Percentiles rank a stretch among this genome's conserved stretches.
phyloP scores from a whole-genome alignment of 1,139 yeast species.

The Saccharomyces hybrid region DNA sequence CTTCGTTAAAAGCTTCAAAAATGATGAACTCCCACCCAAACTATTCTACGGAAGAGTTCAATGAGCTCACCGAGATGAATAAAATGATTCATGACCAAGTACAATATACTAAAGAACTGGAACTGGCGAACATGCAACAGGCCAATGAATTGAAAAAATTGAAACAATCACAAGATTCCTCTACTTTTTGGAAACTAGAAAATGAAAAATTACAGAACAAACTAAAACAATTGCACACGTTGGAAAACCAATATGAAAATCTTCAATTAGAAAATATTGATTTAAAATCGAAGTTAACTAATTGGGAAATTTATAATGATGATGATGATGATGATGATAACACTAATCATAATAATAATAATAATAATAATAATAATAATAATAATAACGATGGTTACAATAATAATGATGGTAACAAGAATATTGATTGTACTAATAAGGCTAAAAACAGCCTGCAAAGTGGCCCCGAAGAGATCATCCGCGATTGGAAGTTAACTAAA shows the following conservation, averaged over 20 bases:
- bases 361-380: slow-evolving; percentile 17
- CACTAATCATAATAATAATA: slow-evolving; percentile 8
- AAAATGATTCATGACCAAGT: slow-evolving; percentile 51
- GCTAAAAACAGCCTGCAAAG: background rate
- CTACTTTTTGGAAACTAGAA: slow-evolving; percentile 48
- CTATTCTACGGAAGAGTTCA: slow-evolving; percentile 22
- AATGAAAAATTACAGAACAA: slow-evolving; percentile 39
- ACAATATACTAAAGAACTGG: slow-evolving; percentile 49
- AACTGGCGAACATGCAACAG: slow-evolving; percentile 43
- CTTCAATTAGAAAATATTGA: slow-evolving; percentile 48
- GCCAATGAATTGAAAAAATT: slow-evolving; percentile 40
- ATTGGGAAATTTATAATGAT: slow-evolving; percentile 26
- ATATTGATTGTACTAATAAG: no score
- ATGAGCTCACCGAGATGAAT: slow-evolving; percentile 35
- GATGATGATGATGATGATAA: slow-evolving; percentile 22
- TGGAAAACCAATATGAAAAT: slow-evolving; percentile 44
- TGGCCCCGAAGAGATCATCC: slow-evolving; percentile 33
- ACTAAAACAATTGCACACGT: slow-evolving; percentile 37
- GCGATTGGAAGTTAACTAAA: slow-evolving; percentile 34
- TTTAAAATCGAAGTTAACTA: slow-evolving; percentile 34
- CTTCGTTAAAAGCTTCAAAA: slow-evolving; percentile 20
- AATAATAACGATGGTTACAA: no score
- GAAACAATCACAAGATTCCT: slow-evolving; percentile 39
- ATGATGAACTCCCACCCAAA: slow-evolving; percentile 21
- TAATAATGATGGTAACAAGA: slow-evolving; percentile 15